Conservation (phyloP, 2,329 filamentous ascomycete genomes). For the Stemphylium beticola region DNA sequence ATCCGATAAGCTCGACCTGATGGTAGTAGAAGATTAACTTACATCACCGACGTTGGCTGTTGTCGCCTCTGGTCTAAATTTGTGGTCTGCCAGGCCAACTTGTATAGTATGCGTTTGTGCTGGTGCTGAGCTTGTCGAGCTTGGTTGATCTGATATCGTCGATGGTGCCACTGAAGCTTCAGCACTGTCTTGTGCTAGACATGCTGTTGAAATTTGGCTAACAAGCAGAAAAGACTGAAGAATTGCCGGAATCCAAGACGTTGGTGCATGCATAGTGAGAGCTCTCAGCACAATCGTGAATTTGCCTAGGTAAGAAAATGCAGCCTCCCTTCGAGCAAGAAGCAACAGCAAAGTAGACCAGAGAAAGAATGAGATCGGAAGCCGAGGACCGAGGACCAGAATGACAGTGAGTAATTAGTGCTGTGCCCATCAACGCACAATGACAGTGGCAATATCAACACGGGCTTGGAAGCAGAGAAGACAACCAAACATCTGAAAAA, state of each 20-base stretch:
- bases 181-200: slow-evolving; percentile 16
- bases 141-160: slow-evolving; percentile 9
- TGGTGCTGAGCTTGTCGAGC: slow-evolving; percentile 21
- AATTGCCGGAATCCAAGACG: neutral
- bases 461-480: slow-evolving; percentile 1
- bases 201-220: slow-evolving; percentile 2
- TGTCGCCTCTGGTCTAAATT: slow-evolving; percentile 49
- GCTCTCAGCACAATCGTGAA: neutral
- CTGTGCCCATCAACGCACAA: neutral
- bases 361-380: neutral
- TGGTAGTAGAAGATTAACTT: slow-evolving; percentile 5
- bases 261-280: neutral
- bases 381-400: slow-evolving; percentile 6
- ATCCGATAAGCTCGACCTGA: neutral
- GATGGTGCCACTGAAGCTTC: slow-evolving; percentile 1
- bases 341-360: neutral
- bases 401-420: neutral
- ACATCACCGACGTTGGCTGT: slow-evolving; percentile 49
- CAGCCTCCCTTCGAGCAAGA: neutral
- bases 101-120: slow-evolving; percentile 41
- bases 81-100: slow-evolving; percentile 48
- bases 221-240: neutral
- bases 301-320: neutral
- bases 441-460: slow-evolving; percentile 12
- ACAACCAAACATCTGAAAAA: slow-evolving; percentile 6